These are phyloP conservation scores for Henckelia pumila DNA, from an alignment of 257 asterid species.

Conservation along the genomic window DNA sequence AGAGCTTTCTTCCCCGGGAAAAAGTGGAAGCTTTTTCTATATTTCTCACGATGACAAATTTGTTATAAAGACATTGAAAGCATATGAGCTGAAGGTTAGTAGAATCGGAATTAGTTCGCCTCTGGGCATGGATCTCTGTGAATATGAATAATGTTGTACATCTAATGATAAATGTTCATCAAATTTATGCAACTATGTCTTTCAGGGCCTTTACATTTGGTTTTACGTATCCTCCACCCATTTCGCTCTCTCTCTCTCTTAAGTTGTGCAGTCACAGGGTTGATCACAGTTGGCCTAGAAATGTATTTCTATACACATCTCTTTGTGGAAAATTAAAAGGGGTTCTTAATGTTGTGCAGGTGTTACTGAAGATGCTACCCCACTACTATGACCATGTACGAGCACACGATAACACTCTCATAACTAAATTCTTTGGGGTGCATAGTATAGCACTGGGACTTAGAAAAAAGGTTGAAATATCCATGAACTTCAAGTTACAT, in stretches of 20 bases:
- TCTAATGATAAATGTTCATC: background rate
- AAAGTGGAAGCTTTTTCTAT: slow-evolving; percentile 95
- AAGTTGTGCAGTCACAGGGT: background rate
- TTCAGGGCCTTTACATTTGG: background rate
- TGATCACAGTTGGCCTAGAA: slow-evolving; percentile 10
- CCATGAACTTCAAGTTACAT: slow-evolving; percentile 18
- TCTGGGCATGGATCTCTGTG: background rate
- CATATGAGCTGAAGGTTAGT: slow-evolving; percentile 79
- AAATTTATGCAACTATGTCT: background rate
- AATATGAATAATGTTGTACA: background rate
- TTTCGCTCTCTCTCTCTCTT: background rate
- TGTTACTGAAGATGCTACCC: slow-evolving; percentile 82
- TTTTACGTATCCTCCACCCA: background rate
- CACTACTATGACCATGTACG: slow-evolving; percentile 73
- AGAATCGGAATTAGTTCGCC: background rate
- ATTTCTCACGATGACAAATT: slow-evolving; percentile 86
- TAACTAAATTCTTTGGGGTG: slow-evolving; percentile 91
- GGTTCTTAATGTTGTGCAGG: slow-evolving; percentile 43
- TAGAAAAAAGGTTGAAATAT: slow-evolving; percentile 67
- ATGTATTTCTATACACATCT: slow-evolving; percentile 7
- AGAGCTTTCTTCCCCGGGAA: slow-evolving; percentile 90
- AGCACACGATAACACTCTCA: slow-evolving; percentile 85
- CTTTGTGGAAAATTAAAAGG: slow-evolving; percentile 3
- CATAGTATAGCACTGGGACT: slow-evolving; percentile 65
- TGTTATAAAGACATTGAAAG: slow-evolving; percentile 84